These are phyloP conservation scores for Globisporangium nagaii DNA, from an alignment of 352 stramenopile genomes.

Conservation along the genomic window DNA sequence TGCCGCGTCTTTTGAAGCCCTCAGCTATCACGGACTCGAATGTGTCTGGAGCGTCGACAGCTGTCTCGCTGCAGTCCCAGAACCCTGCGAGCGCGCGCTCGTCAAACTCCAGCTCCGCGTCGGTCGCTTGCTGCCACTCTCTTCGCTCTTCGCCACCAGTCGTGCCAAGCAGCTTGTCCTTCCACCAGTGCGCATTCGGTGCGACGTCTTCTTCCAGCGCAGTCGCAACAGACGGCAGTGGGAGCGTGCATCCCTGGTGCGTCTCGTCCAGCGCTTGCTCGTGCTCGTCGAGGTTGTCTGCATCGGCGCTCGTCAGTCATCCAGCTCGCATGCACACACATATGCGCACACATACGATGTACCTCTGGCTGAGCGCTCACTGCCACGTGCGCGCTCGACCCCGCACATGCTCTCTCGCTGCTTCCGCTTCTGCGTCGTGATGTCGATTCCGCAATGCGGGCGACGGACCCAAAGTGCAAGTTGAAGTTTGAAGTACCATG, in stretches of 20 bases:
- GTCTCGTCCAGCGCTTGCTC: not conserved
- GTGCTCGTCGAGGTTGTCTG: conserved; percentile 2
- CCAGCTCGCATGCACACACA: not conserved
- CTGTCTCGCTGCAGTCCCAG: not conserved
- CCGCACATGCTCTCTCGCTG: conserved; percentile 2
- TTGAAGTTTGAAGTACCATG: conserved; percentile 15
- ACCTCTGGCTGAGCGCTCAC: not conserved
- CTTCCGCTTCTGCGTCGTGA: not conserved
- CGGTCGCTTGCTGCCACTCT: not conserved
- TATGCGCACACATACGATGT: not conserved
- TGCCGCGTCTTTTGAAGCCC: not conserved
- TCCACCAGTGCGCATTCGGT: not conserved
- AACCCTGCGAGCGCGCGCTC: not conserved
- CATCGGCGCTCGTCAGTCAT: not conserved
- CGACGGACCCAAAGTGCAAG: not conserved
- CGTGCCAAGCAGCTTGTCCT: not conserved
- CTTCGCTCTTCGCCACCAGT: not conserved
- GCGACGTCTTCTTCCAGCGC: not conserved
- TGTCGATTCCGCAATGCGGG: conserved; percentile 3
- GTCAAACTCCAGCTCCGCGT: not conserved
- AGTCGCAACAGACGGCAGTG: not conserved
- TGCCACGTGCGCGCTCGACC: not conserved
- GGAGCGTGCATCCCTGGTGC: not conserved
- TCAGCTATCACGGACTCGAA: not conserved
- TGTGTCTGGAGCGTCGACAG: no score